phyloP scores from a whole-genome alignment of 306 rosid genomes.

The Rosa multiflora region DNA sequence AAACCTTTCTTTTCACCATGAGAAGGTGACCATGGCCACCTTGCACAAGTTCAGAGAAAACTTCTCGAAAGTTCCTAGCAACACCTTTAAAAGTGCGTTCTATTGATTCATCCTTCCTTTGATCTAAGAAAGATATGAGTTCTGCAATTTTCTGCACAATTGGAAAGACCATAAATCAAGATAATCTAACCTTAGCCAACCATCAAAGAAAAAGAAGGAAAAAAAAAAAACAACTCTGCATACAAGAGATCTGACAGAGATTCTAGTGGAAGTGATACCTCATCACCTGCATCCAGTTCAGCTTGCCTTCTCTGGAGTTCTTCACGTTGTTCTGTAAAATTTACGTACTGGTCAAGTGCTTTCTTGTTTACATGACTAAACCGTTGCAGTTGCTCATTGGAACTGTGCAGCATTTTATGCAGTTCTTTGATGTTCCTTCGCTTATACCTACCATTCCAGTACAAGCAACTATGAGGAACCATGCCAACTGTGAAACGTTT shows the following conservation, averaged over 20 bases:
- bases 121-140: constrained; percentile 85
- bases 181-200: no score
- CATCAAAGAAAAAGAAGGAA: no score
- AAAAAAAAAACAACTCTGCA: not conserved
- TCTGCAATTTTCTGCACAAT: constrained; percentile 3
- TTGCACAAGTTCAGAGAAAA: constrained; percentile 90
- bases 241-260: constrained; percentile 7
- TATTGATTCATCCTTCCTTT: constrained; percentile 91
- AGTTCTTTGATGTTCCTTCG: constrained; percentile 77
- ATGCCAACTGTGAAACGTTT: not conserved
- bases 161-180: no score
- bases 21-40: constrained; percentile 90
- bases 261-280: constrained; percentile 42
- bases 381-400: constrained; percentile 83
- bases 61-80: constrained; percentile 96
- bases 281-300: constrained; percentile 92
- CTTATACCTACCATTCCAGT: constrained; percentile 58
- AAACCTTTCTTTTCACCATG: constrained; percentile 98
- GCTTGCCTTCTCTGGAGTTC: constrained; percentile 98
- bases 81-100: constrained; percentile 99
- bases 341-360: constrained; percentile 94
- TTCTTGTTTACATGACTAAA: constrained; percentile 97
- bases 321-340: constrained; percentile 95
- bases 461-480: constrained; percentile 12
- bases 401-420: constrained; percentile 82